Evolutionary conservation across 169 alveolate species (phyloP).

Genomic region (Cryptosporidium xiaoi): DNA sequence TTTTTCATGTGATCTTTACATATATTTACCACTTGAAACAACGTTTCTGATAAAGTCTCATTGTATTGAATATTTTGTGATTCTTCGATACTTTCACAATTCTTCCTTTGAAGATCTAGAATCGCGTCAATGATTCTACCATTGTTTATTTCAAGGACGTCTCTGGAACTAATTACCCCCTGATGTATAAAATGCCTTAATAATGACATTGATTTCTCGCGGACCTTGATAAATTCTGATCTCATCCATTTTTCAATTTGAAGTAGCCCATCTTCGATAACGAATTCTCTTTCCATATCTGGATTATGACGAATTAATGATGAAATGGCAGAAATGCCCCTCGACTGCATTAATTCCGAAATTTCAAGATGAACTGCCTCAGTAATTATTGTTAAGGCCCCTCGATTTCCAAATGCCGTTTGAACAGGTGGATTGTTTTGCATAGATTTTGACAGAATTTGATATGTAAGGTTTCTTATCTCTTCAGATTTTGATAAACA

Average conservation of each 20-base stretch:
- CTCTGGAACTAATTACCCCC: not conserved
- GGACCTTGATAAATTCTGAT: constrained; percentile 19
- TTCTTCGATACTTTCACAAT: constrained; percentile 1
- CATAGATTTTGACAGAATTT: constrained; percentile 55
- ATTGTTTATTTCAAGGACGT: constrained; percentile 4
- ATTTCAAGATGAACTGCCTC: constrained; percentile 8
- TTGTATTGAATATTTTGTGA: constrained; percentile 28
- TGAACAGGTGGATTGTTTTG: constrained; percentile 62
- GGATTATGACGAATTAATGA: constrained; percentile 52
- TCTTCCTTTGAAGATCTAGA: not conserved
- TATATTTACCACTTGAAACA: constrained; percentile 7
- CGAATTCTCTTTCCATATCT: constrained; percentile 7
- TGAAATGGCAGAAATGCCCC: constrained; percentile 55
- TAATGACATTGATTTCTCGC: constrained; percentile 46
- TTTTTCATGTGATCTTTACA: not conserved
- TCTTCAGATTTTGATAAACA: constrained; percentile 38
- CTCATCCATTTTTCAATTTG: constrained; percentile 10
- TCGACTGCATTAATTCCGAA: constrained; percentile 8
- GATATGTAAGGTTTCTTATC: constrained; percentile 32
- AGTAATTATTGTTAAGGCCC: constrained; percentile 35
- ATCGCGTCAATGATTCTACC: constrained; percentile 7
- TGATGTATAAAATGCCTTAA: constrained; percentile 37
- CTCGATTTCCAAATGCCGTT: constrained; percentile 10
- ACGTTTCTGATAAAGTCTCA: constrained; percentile 42
- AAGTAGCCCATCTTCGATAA: constrained; percentile 16